Evolutionary conservation across 169 alveolate genomes (phyloP), one percentile per base, ranked within the genome.

Genomic region (Eimeria maxima): DNA sequence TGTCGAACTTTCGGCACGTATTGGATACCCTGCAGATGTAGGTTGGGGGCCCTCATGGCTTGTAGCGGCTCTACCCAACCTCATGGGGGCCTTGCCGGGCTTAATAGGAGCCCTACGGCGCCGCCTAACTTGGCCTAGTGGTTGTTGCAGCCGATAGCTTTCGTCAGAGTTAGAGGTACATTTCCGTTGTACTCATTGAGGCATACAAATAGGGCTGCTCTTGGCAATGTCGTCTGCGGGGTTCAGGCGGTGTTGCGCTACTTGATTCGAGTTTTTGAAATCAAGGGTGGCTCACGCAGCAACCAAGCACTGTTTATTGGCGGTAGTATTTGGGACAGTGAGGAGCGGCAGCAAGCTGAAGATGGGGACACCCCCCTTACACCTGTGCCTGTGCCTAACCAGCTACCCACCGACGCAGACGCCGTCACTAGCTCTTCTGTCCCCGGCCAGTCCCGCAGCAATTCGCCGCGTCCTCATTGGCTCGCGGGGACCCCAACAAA

Each of bases 191-290:
- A 33, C 38, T 33, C 1, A 33, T 33, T 33, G 38, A 33, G 38
- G 38, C 38, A 33, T 1, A 33, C 38, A 33, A 33, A 33, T 53
- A 3, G 60, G 16, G 60, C 10, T 11, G 16, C 60, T 53, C 20
- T 69, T 81, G 53, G 27, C 50, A 8, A 14, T 18, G 74, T 27
- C 33, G 55, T 76, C 50, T 50, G 5, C 42, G 18, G 33, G 44
- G 53, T 27, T 53, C 93, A 93, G 96, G 96, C 90, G 20, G 74
- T 93, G 27, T 22, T 93, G 53, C 96, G 96, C 27, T 93, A 71
- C 22, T 44, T 93, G 45, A 44, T 80, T 86, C 92, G 96, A 3
- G 84, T 93, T 50, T 93, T 93, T 65, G 96, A 93, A 50, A 93
- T 71, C 38, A 76, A 86, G 42, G 96, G 96, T 29, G 96, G 93